phyloP scores from a whole-genome alignment of 1,284 basidiomycete genomes.

The Phenoliferia sp. region DNA sequence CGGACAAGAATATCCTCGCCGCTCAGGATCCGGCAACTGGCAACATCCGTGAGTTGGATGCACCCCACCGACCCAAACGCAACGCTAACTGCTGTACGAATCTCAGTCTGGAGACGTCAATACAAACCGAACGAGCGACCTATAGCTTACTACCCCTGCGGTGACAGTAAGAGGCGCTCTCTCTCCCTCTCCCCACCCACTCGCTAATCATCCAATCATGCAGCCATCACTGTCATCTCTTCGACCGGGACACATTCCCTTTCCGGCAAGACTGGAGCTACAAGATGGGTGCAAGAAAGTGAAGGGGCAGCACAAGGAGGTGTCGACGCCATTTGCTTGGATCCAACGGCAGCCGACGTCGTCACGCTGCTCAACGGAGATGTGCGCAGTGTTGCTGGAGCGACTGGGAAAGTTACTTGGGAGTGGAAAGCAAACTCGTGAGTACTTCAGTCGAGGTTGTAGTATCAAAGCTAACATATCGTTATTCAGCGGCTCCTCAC shows the following conservation, averaged over 20 bases:
- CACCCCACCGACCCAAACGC: not conserved
- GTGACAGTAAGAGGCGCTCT: not conserved
- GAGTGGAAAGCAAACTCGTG: not conserved
- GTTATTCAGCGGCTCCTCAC: not conserved
- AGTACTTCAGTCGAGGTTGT: not conserved
- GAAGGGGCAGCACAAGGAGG: not conserved
- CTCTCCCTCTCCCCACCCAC: not conserved
- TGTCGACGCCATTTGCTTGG: not conserved
- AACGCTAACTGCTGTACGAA: not conserved
- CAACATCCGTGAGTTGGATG: not conserved
- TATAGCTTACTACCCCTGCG: not conserved
- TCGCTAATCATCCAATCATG: too few species aligned
- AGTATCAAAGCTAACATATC: not conserved
- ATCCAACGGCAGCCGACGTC: not conserved
- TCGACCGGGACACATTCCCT: not conserved
- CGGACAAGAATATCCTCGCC: not conserved
- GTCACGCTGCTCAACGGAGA: not conserved
- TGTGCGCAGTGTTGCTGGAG: not conserved
- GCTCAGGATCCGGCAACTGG: not conserved
- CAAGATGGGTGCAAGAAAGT: not conserved
- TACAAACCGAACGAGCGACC: not conserved
- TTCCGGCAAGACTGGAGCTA: not conserved
- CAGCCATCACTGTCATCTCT: not conserved
- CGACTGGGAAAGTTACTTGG: not conserved
- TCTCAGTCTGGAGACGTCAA: not conserved